phyloP scores from a whole-genome alignment of 495 filamentous ascomycete species.

The Aspergillus incahuasiensis region DNA sequence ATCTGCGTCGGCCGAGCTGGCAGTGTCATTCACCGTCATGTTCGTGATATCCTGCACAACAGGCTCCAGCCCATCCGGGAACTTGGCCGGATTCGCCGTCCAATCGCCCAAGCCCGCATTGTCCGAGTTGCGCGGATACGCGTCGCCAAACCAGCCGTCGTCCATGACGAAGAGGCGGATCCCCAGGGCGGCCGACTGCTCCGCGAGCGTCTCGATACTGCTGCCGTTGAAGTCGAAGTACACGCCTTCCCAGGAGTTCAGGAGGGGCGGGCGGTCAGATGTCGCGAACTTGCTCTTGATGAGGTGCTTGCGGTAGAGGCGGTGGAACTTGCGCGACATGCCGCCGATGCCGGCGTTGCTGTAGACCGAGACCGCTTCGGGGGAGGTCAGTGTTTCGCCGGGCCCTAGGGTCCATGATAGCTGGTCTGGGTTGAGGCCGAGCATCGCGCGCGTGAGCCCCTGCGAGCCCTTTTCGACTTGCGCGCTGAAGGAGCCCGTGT shows the following conservation, averaged over 20 bases:
- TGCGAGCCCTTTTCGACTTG: constrained; percentile 52
- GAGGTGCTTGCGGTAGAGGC: constrained; percentile 51
- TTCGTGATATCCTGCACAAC: constrained; percentile 41
- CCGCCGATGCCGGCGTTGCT: constrained; percentile 48
- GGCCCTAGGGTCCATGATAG: constrained; percentile 42
- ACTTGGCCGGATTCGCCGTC: constrained; percentile 46
- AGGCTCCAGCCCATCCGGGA: constrained; percentile 46
- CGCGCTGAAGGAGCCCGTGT: constrained; percentile 49
- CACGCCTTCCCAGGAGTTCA: constrained; percentile 54
- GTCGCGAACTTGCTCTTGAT: constrained; percentile 49
- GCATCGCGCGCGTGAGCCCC: constrained; percentile 45
- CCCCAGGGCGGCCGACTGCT: constrained; percentile 47
- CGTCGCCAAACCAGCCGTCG: constrained; percentile 55
- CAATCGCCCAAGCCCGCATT: constrained; percentile 51
- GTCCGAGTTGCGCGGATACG: constrained; percentile 48
- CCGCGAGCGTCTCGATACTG: constrained; percentile 42
- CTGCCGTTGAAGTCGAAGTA: constrained; percentile 44
- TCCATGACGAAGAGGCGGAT: constrained; percentile 52
- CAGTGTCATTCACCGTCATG: constrained; percentile 38
- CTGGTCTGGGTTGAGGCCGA: constrained; percentile 49
- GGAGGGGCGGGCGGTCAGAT: constrained; percentile 42
- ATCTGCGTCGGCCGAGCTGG: constrained; percentile 22
- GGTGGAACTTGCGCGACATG: constrained; percentile 50
- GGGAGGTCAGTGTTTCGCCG: constrained; percentile 46
- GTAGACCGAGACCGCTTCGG: constrained; percentile 50